Percentiles rank a stretch among this genome's conserved stretches.
These are phyloP conservation scores for Jaapia argillacea DNA, from an alignment of 768 basidiomycete species.

Conservation along the genomic window DNA sequence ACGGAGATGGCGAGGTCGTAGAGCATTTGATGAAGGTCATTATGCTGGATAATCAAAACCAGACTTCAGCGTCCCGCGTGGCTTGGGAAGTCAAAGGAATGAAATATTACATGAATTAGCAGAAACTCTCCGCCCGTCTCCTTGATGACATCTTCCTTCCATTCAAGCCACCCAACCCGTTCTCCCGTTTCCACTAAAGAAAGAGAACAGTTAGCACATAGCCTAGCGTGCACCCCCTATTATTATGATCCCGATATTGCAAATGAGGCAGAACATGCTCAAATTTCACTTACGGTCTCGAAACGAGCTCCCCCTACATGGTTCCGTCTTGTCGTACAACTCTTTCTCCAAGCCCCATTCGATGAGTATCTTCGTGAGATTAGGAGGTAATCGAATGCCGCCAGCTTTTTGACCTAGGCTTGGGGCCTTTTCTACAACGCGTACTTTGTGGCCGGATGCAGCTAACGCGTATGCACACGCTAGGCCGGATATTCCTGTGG, in stretches of 20 bases:
- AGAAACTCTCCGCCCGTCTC: slow-evolving; percentile 40
- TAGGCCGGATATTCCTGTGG: slow-evolving; percentile 44
- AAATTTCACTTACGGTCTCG: no score
- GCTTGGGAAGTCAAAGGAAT: background rate
- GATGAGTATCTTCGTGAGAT: background rate
- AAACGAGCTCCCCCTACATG: no score
- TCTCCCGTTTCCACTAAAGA: slow-evolving; percentile 24
- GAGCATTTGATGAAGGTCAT: slow-evolving; percentile 19
- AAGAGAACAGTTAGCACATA: no score
- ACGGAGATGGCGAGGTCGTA: slow-evolving; percentile 30
- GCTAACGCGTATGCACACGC: slow-evolving; percentile 45
- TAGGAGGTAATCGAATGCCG: background rate
- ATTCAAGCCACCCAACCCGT: slow-evolving; percentile 31
- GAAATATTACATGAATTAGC: slow-evolving; percentile 28
- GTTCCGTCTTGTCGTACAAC: no score
- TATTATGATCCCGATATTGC: no score
- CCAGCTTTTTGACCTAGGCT: background rate
- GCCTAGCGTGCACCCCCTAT: no score
- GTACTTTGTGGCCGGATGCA: slow-evolving; percentile 50
- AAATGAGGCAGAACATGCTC: no score
- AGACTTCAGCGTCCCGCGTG: background rate
- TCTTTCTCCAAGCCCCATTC: background rate
- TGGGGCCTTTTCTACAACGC: slow-evolving; percentile 43
- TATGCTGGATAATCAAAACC: slow-evolving; percentile 10
- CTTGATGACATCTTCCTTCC: slow-evolving; percentile 35